Evolutionary conservation across 2,329 filamentous ascomycete species (phyloP), one percentile per base, ranked within the genome.

Genomic region (Chaetomium globosum): DNA sequence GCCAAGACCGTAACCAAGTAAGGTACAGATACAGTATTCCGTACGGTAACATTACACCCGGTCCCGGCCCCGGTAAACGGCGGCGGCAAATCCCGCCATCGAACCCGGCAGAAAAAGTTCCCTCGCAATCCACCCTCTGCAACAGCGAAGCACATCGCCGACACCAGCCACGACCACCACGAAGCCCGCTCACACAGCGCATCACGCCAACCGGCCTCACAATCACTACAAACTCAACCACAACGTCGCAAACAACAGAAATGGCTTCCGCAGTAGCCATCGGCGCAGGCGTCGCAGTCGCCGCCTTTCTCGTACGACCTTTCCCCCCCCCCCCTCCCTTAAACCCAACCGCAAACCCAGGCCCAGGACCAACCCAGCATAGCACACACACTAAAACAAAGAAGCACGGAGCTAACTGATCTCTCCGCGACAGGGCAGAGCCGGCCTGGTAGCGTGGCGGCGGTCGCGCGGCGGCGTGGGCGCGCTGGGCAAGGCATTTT

Each of bases 401-500:
- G 6, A 5, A 43, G 36, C 65, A 63, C 46, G 65, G 68, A 59
- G 61, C 67, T 72, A 65, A 72, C 74, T 8, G 5, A 46, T 6
- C 19, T 2, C 19, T 1, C 4, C 23, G 7, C 10, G 43, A 52
- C 48, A 97, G 93, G 94, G 95, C 71, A 92, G 95, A 75, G 94
- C 95, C 67, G 94, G 93, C 73, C 85, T 96, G 48, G 90, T 98
- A 74, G 95, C 95, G 72, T 86, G 93, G 78, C 88, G 93, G 69
- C 87, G 92, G 74, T 96, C 90, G 66, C 86, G 90, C 68, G 90
- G 91, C 68, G 89, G 89, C 69, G 83, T 91, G 56, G 90, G 90
- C 70, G 89, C 90, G 43, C 81, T 97, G 72, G 95, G 95, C 73
- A 93, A 93, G 78, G 88, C 93, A 51, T 99, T 93, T 76, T 98